Evolutionary conservation across 23 red algal species (phyloP).

Genomic region (Agarophyton chilense): DNA sequence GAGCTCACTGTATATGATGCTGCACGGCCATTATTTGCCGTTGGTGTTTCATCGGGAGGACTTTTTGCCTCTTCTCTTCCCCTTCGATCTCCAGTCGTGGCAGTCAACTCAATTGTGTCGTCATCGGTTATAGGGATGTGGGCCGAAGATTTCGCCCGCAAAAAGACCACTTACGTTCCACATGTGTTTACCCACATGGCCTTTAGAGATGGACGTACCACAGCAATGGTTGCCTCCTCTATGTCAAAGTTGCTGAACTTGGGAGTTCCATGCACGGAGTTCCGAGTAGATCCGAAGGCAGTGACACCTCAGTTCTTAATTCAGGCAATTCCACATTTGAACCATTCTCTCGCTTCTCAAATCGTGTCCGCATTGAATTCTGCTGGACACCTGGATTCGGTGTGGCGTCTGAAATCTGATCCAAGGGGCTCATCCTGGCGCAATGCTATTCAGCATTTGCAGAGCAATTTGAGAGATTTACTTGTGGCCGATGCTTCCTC

Average conservation of each 20-base stretch:
- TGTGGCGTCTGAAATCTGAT: slow-evolving; percentile 27
- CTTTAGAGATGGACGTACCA: slow-evolving; percentile 21
- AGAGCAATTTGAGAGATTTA: slow-evolving; percentile 5
- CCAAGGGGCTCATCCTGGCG: slow-evolving; percentile 32
- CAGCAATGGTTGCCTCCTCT: not conserved
- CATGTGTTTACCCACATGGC: slow-evolving; percentile 71
- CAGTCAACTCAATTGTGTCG: slow-evolving; percentile 54
- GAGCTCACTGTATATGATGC: not conserved
- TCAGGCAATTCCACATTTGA: slow-evolving; percentile 9
- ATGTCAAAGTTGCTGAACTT: not conserved
- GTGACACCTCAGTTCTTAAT: slow-evolving; percentile 35
- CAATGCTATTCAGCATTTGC: slow-evolving; percentile 18
- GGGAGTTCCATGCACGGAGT: slow-evolving; percentile 24
- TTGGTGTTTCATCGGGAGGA: slow-evolving; percentile 56
- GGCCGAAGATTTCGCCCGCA: not conserved
- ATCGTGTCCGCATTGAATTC: slow-evolving; percentile 33
- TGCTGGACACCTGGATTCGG: slow-evolving; percentile 34
- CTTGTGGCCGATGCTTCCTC: slow-evolving; percentile 45
- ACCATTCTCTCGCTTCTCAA: slow-evolving; percentile 12
- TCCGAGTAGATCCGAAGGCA: slow-evolving; percentile 18
- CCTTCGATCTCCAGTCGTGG: slow-evolving; percentile 6
- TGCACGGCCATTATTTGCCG: slow-evolving; percentile 9
- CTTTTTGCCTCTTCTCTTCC: slow-evolving; percentile 48
- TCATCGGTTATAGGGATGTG: not conserved
- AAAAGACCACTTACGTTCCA: not conserved